Percentiles rank a stretch among this genome's conserved stretches.
phyloP scores from a whole-genome alignment of 2,329 filamentous ascomycete genomes.

The Hypoxylon sp. region DNA sequence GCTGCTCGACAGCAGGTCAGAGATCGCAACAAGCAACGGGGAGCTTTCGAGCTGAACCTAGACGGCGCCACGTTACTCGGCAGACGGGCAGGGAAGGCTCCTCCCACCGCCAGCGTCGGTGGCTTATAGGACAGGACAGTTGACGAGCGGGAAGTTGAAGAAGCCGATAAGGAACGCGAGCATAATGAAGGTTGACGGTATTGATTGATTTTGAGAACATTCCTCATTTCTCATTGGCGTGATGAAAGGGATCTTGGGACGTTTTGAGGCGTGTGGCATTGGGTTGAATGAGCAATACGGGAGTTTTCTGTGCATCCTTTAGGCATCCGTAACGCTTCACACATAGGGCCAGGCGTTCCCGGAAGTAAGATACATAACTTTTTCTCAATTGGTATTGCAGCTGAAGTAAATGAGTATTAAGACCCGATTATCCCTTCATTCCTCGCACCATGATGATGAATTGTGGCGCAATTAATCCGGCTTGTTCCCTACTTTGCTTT shows the following conservation, averaged over 20 bases:
- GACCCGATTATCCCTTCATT: conserved; percentile 34
- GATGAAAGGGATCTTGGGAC: conserved; percentile 35
- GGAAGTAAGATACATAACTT: conserved; percentile 40
- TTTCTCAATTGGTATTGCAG: conserved; percentile 30
- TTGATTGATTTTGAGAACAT: conserved; percentile 36
- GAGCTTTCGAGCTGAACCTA: conserved; percentile 91
- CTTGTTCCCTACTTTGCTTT: conserved; percentile 1
- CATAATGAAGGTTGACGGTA: conserved; percentile 26
- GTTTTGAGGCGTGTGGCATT: conserved; percentile 46
- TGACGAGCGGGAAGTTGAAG: conserved; percentile 27
- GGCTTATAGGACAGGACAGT: conserved; percentile 47
- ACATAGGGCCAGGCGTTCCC: conserved; percentile 50
- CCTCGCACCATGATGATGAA: conserved; percentile 3
- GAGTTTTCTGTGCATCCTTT: conserved; percentile 43
- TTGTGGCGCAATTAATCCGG: conserved; percentile 1
- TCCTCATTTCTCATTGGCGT: conserved; percentile 29
- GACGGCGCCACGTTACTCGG: conserved; percentile 92
- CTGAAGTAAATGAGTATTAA: conserved; percentile 26
- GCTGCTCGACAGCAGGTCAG: conserved; percentile 85
- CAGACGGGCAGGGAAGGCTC: conserved; percentile 69
- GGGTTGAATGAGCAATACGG: conserved; percentile 51
- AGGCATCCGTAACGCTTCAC: conserved; percentile 44
- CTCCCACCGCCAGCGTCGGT: conserved; percentile 61
- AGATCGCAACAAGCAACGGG: conserved; percentile 77
- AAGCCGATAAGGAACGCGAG: conserved; percentile 6